A percentile compares a stretch with the other conserved stretches of the same genome.
These are phyloP conservation scores for Microsporum ferrugineum DNA, from an alignment of 2,329 filamentous ascomycete genomes.

Conservation along the genomic window DNA sequence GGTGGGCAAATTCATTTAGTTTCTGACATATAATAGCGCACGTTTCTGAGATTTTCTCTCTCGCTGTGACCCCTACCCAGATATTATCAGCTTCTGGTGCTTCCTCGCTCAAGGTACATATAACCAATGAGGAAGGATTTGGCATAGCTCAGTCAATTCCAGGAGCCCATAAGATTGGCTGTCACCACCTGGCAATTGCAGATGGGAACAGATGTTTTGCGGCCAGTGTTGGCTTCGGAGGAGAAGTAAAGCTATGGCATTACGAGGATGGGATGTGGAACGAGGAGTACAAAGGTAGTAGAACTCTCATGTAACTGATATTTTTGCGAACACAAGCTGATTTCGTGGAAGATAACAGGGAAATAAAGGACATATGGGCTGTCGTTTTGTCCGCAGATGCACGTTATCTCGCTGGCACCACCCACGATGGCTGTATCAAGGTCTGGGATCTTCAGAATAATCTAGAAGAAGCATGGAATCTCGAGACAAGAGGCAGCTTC, in stretches of 20 bases:
- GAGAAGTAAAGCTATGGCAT: conserved; percentile 76
- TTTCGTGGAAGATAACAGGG: conserved; percentile 38
- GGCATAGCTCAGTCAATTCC: conserved; percentile 68
- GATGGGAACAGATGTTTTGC: conserved; percentile 57
- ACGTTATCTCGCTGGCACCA: conserved; percentile 72
- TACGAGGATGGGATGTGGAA: conserved; percentile 46
- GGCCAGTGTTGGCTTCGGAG: conserved; percentile 78
- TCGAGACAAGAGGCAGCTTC: conserved; percentile 88
- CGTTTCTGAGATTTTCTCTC: conserved; percentile 69
- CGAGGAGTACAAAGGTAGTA: conserved; percentile 36
- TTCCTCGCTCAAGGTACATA: conserved; percentile 69
- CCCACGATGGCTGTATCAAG: conserved; percentile 75
- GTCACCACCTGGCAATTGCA: conserved; percentile 68
- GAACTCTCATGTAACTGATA: neutral
- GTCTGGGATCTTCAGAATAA: conserved; percentile 63
- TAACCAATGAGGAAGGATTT: conserved; percentile 58
- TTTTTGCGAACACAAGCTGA: neutral
- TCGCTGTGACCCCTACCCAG: conserved; percentile 61
- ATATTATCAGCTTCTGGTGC: conserved; percentile 78
- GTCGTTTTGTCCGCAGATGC: conserved; percentile 76
- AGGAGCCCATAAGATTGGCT: conserved; percentile 73
- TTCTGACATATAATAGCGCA: conserved; percentile 49
- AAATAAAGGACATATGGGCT: conserved; percentile 71
- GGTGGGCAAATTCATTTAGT: conserved; percentile 8
- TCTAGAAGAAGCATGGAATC: conserved; percentile 59